Evolutionary conservation across 805 yeast genomes (phyloP).

Genomic region (Hanseniaspora taiwanica): DNA sequence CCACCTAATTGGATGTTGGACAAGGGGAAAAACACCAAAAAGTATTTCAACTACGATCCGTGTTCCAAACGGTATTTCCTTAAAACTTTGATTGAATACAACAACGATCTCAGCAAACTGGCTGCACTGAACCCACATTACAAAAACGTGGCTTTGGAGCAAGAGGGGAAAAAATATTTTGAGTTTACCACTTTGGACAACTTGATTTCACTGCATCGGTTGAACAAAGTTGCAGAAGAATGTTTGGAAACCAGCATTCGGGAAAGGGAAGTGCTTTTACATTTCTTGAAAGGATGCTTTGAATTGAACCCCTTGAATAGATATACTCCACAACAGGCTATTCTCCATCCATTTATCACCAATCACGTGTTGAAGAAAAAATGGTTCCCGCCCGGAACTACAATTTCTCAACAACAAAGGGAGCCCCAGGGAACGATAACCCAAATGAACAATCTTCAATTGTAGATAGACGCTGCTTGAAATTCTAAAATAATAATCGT

Average conservation of each 20-base stretch:
- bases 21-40: conserved; percentile 73
- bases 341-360: conserved; percentile 79
- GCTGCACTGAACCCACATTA: conserved; percentile 6
- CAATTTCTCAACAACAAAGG: neutral
- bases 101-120: conserved; percentile 18
- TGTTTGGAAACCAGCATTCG: conserved; percentile 56
- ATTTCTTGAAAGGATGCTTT: conserved; percentile 65
- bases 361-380: conserved; percentile 39
- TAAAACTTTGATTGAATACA: conserved; percentile 40
- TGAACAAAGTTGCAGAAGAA: conserved; percentile 39
- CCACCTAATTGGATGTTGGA: conserved; percentile 97
- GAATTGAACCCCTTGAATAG: conserved; percentile 86
- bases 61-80: conserved; percentile 19
- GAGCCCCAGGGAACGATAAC: too few relatives aligned
- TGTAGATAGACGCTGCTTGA: too few relatives aligned
- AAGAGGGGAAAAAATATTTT: conserved; percentile 78
- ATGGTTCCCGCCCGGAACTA: conserved; percentile 38
- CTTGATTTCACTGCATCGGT: conserved; percentile 62
- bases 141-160: conserved; percentile 35
- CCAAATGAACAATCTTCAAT: neutral
- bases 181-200: conserved; percentile 51
- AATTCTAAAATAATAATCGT: too few relatives aligned
- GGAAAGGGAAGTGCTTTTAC: conserved; percentile 58
- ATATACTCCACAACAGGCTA: conserved; percentile 94
- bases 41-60: conserved; percentile 31